Conservation (phyloP, 192 early-diverging fungal species). For the Umbelopsis isabellina region DNA sequence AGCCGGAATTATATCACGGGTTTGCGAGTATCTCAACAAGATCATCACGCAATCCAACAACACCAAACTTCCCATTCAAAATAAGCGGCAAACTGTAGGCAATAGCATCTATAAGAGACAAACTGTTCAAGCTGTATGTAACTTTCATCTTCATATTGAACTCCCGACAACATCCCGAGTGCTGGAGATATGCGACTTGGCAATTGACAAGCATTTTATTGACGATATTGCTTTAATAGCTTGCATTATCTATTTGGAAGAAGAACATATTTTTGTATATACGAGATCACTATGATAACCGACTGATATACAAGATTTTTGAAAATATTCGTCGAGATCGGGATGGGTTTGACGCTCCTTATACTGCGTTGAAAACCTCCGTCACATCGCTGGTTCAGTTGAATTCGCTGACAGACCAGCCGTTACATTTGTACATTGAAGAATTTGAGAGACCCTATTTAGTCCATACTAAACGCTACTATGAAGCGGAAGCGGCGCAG, state of each 20-base stretch:
- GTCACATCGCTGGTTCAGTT: slow-evolving; percentile 67
- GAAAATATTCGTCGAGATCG: slow-evolving; percentile 69
- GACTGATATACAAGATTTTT: slow-evolving; percentile 69
- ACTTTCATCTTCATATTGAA: too few relatives aligned
- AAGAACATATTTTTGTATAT: slow-evolving; percentile 64
- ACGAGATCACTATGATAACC: slow-evolving; percentile 60
- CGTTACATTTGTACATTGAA: slow-evolving; percentile 74
- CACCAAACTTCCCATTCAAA: slow-evolving; percentile 33
- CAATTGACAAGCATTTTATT: neutral
- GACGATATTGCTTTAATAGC: slow-evolving; percentile 35
- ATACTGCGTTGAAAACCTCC: slow-evolving; percentile 51
- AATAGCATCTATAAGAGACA: slow-evolving; percentile 58
- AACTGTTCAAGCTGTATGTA: slow-evolving; percentile 65
- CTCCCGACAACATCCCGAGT: neutral
- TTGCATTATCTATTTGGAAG: slow-evolving; percentile 78
- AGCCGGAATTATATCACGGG: slow-evolving; percentile 54
- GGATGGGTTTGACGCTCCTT: slow-evolving; percentile 62
- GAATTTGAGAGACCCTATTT: slow-evolving; percentile 80
- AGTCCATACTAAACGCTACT: slow-evolving; percentile 66
- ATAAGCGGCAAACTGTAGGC: slow-evolving; percentile 44
- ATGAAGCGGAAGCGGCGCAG: slow-evolving; percentile 65
- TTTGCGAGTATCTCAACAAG: slow-evolving; percentile 78
- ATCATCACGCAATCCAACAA: slow-evolving; percentile 45
- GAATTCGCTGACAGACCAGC: slow-evolving; percentile 64
- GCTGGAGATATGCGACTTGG: neutral